Conservation (phyloP, 805 yeast genomes). For the Sugiyamaella valdiviana region DNA sequence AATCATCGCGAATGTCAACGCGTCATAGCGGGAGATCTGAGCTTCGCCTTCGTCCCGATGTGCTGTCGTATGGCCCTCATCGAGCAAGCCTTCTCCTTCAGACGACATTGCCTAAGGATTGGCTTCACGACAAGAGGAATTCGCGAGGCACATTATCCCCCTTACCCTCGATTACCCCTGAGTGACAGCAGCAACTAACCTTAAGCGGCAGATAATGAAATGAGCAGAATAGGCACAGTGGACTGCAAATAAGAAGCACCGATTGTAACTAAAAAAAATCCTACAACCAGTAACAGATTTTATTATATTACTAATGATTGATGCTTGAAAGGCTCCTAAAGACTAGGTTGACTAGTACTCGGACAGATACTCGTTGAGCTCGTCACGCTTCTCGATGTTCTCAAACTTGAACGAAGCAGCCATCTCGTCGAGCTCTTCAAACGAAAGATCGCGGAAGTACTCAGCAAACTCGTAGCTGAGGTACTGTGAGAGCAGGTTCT, state of each 20-base stretch:
- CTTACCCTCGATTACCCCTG: neutral
- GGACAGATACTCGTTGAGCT: slow-evolving; percentile 31
- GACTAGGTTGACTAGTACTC: slow-evolving; percentile 7
- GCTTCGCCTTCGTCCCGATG: neutral
- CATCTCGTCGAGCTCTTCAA: slow-evolving; percentile 45
- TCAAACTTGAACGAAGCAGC: slow-evolving; percentile 48
- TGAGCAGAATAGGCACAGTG: no score
- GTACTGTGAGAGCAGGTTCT: slow-evolving; percentile 40
- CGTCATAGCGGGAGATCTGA: slow-evolving; percentile 25
- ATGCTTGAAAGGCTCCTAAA: neutral
- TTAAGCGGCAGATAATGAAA: no score
- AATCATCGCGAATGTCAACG: slow-evolving; percentile 54
- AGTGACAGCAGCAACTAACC: neutral
- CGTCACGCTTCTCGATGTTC: slow-evolving; percentile 39
- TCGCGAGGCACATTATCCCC: neutral
- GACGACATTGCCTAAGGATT: neutral
- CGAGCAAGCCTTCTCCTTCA: neutral
- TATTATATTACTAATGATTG: neutral
- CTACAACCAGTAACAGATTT: no score
- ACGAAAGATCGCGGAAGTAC: slow-evolving; percentile 36
- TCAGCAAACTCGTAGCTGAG: slow-evolving; percentile 43
- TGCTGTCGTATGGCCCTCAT: neutral
- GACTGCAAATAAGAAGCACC: no score
- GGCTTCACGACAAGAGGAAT: neutral
- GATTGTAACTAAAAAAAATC: no score